Base-by-base conservation (phyloP, 23 red algal species). In the Cyanidium caldarium region DNA sequence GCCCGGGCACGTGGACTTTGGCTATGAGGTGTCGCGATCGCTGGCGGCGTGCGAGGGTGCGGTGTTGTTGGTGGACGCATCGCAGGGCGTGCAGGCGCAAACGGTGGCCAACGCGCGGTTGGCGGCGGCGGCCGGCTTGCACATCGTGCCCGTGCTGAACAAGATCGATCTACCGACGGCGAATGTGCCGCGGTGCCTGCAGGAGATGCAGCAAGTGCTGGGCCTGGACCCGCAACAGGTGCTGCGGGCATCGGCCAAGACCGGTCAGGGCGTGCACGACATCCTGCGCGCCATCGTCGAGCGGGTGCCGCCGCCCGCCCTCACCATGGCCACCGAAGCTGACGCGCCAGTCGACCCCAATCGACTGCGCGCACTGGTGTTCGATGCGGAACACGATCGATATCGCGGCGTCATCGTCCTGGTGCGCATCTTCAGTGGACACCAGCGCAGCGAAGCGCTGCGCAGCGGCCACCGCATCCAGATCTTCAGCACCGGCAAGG, bases 1-100 rank as follows among this genome's bases (percentile, higher is more conserved):
- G 67, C 88, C 88, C 25, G 88, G 88, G 12, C 88, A 94, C 71
- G 76, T 81, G 42, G 88, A 94, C 77, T 94, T 94, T 75, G 76
- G 81, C 26, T 74, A 80, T 67, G 81, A 94, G 35, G 88, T 86
- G 30, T 86, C 82, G 10, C 76, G 80, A 37, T 77, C 77, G 39
- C 78, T 84, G 2, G 37, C 74, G 2, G 88, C 88, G 29, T 73
- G 73, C 0, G 88, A 94, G 40, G 88, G 68, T 35, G 82, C 77
- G 28, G 42, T 94, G 20, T 58, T 94, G 5, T 65, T 94, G 23
- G 81, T 94, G 34, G 88, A 94, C 68, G 88, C 88, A 26, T 70
- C 70, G 7, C 75, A 79, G 51, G 88, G 88, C 35, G 76, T 86
- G 7, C 79, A 94, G 36, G 88, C 88, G 16, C 88, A 94, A 66